Evolutionary conservation across 2,329 filamentous ascomycete genomes (phyloP).

Genomic region (Aspergillus niger): DNA sequence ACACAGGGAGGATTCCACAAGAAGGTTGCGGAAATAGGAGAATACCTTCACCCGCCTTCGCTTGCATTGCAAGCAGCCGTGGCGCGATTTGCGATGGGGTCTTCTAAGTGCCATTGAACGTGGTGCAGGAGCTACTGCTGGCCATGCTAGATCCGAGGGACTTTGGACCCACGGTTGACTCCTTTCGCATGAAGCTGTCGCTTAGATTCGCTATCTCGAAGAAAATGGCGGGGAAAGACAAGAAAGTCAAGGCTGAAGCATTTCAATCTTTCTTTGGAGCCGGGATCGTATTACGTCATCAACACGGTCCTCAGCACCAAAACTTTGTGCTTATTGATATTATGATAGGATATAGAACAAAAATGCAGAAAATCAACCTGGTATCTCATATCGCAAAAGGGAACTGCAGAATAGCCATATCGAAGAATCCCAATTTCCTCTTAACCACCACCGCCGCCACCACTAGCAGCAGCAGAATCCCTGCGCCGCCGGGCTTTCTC

Average conservation of each 20-base stretch:
- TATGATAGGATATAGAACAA: background rate
- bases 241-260: too few relatives aligned
- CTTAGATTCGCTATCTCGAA: background rate
- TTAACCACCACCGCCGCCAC: constrained; percentile 13
- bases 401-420: background rate
- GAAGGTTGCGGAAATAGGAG: too few relatives aligned
- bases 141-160: background rate
- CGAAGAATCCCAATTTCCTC: constrained; percentile 5
- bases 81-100: constrained; percentile 40
- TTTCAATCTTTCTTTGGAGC: too few relatives aligned
- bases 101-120: constrained; percentile 35
- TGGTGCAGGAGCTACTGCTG: background rate
- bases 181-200: background rate
- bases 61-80: constrained; percentile 40
- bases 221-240: too few relatives aligned
- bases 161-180: background rate
- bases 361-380: background rate
- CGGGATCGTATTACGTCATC: too few relatives aligned
- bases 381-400: background rate
- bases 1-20: background rate
- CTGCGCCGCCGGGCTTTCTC: constrained; percentile 28
- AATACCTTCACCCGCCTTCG: constrained; percentile 38
- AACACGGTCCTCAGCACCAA: too few relatives aligned
- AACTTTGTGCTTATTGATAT: background rate
- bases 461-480: constrained; percentile 5